A percentile compares a stretch with the other conserved stretches of the same genome.
phyloP scores from a whole-genome alignment of 2,329 filamentous ascomycete species.

The Phialophora macrospora region DNA sequence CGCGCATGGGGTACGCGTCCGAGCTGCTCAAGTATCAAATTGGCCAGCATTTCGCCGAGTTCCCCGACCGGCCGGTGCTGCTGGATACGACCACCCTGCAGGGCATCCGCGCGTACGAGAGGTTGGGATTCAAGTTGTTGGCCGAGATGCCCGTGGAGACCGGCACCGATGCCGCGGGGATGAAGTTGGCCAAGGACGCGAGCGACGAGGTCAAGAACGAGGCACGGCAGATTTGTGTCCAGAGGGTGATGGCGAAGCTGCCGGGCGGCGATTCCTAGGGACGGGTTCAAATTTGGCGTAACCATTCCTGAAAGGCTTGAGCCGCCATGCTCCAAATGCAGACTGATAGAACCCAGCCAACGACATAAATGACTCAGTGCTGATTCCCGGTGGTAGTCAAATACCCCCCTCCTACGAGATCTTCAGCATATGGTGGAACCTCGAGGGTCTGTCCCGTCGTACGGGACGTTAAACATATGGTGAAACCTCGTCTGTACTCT shows the following conservation, averaged over 20 bases:
- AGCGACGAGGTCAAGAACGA: slow-evolving; percentile 19
- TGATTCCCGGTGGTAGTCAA: too few species aligned
- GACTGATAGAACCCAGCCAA: too few species aligned
- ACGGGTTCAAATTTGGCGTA: neutral
- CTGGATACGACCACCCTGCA: slow-evolving; percentile 29
- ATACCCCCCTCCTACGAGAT: too few species aligned
- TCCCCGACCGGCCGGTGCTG: slow-evolving; percentile 27
- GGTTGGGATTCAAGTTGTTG: slow-evolving; percentile 27
- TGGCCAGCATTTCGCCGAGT: slow-evolving; percentile 26
- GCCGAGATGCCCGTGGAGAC: slow-evolving; percentile 26
- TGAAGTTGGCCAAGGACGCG: slow-evolving; percentile 19
- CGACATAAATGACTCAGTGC: too few species aligned
- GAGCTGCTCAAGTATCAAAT: slow-evolving; percentile 23
- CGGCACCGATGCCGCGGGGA: slow-evolving; percentile 27
- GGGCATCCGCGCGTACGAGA: slow-evolving; percentile 25
- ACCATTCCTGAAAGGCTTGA: neutral
- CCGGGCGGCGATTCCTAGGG: neutral
- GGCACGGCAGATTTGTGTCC: slow-evolving; percentile 26
- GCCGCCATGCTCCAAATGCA: too few species aligned
- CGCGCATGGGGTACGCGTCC: slow-evolving; percentile 28
- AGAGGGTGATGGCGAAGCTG: slow-evolving; percentile 30
- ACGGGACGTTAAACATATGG: too few species aligned
- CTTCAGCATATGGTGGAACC: too few species aligned
- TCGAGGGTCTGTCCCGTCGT: too few species aligned
- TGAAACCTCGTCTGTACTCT: too few species aligned